These are phyloP conservation scores for Termitomyces eurrhizus DNA, from an alignment of 768 basidiomycete species.

Conservation along the genomic window DNA sequence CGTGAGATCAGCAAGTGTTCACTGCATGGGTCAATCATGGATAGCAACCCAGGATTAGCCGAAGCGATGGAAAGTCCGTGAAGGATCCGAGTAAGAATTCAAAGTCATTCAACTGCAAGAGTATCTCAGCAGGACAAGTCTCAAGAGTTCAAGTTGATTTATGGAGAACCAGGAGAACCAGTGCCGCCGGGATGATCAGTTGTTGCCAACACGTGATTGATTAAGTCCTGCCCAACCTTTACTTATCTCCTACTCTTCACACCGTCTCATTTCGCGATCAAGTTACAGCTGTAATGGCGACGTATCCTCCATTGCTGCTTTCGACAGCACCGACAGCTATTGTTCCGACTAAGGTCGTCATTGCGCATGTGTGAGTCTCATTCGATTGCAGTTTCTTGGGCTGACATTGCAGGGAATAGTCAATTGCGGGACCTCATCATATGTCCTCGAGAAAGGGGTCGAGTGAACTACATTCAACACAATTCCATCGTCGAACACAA, in stretches of 20 bases:
- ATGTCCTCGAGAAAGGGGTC: conserved; percentile 62
- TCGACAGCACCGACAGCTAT: conserved; percentile 39
- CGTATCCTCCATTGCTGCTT: conserved; percentile 39
- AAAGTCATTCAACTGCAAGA: background rate
- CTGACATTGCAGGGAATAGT: conserved; percentile 28
- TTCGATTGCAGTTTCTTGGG: background rate
- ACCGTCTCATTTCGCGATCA: conserved; percentile 4
- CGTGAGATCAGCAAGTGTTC: background rate
- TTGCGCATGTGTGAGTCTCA: conserved; percentile 57
- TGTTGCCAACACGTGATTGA: conserved; percentile 1
- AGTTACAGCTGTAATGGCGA: conserved; percentile 40
- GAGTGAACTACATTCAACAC: conserved; percentile 59
- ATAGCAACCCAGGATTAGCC: background rate
- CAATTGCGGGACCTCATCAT: conserved; percentile 78
- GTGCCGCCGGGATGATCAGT: background rate
- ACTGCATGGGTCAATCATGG: too few species aligned
- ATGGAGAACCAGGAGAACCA: background rate
- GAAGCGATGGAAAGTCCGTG: background rate
- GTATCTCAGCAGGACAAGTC: background rate
- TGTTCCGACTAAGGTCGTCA: conserved; percentile 42
- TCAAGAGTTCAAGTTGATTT: background rate
- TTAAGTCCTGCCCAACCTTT: background rate
- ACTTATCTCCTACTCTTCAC: background rate
- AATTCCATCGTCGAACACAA: conserved; percentile 60
- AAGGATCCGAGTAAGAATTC: background rate